phyloP scores from a whole-genome alignment of 2,329 filamentous ascomycete genomes.

The Truncatella angustata region DNA sequence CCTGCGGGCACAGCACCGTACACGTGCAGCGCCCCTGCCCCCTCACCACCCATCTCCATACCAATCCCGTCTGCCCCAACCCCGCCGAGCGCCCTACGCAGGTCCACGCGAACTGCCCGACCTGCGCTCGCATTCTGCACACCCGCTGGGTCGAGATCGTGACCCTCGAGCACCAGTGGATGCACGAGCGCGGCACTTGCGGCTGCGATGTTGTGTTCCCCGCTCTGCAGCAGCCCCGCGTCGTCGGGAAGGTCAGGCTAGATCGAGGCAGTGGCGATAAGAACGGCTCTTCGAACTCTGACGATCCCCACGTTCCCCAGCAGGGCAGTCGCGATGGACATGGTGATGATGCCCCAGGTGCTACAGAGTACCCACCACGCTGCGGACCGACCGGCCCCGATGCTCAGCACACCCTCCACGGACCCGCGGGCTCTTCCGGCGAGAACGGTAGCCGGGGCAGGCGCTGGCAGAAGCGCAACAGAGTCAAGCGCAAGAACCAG shows the following conservation, averaged over 20 bases:
- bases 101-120: slow-evolving; percentile 33
- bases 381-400: too few species aligned
- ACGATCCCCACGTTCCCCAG: too few species aligned
- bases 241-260: slow-evolving; percentile 17
- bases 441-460: too few species aligned
- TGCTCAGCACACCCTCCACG: too few species aligned
- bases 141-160: slow-evolving; percentile 36
- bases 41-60: slow-evolving; percentile 34
- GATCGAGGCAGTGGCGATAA: not conserved
- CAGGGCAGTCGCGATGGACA: not conserved
- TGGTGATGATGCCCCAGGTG: too few species aligned
- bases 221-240: slow-evolving; percentile 30
- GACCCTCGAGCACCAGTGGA: slow-evolving; percentile 41
- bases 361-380: too few species aligned
- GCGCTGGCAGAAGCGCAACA: not conserved
- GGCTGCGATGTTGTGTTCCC: slow-evolving; percentile 37
- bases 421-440: too few species aligned
- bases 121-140: slow-evolving; percentile 38
- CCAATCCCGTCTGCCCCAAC: slow-evolving; percentile 32
- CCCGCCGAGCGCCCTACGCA: slow-evolving; percentile 30
- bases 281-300: too few species aligned
- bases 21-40: slow-evolving; percentile 42
- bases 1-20: slow-evolving; percentile 44
- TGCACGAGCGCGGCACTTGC: slow-evolving; percentile 43
- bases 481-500: not conserved